Conservation (phyloP, 2,329 filamentous ascomycete species). For the Ophiostoma quercus region DNA sequence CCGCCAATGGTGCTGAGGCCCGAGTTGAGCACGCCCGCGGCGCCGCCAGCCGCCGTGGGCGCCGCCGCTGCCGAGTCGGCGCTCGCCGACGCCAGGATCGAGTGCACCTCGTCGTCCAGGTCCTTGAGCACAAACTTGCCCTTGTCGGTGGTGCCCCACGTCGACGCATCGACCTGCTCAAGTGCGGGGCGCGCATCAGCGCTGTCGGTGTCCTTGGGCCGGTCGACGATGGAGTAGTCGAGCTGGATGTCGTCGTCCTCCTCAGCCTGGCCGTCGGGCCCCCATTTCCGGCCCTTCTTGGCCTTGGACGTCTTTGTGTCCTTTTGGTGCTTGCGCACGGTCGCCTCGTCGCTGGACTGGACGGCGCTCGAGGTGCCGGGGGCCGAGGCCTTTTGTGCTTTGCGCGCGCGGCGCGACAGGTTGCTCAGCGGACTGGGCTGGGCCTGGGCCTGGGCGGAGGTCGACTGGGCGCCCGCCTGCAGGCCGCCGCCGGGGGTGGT, state of each 20-base stretch:
- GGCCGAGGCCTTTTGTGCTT: conserved; percentile 53
- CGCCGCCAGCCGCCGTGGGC: conserved; percentile 48
- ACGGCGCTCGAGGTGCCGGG: conserved; percentile 50
- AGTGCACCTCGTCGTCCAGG: conserved; percentile 86
- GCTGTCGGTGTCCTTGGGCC: conserved; percentile 46
- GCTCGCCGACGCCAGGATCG: conserved; percentile 63
- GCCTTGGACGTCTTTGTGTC: conserved; percentile 39
- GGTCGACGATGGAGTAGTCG: conserved; percentile 75
- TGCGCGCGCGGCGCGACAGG: conserved; percentile 73
- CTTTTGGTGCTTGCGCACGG: conserved; percentile 54
- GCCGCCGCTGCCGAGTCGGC: conserved; percentile 62
- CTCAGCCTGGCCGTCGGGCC: conserved; percentile 78
- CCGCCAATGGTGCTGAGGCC: conserved; percentile 78
- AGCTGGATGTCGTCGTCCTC: conserved; percentile 75
- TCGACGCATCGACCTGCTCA: conserved; percentile 68
- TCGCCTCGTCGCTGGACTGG: conserved; percentile 78
- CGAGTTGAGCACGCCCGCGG: conserved; percentile 67
- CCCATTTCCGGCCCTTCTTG: conserved; percentile 91
- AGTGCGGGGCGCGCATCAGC: conserved; percentile 45
- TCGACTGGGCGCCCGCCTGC: conserved; percentile 45
- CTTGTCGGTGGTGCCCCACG: conserved; percentile 86
- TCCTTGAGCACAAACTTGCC: conserved; percentile 94
- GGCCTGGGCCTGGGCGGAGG: conserved; percentile 72
- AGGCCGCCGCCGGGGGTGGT: conserved; percentile 61
- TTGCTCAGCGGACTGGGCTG: conserved; percentile 71